Evolutionary conservation across 139 green algal species (phyloP).

Genomic region (Coccomyxa sp.): DNA sequence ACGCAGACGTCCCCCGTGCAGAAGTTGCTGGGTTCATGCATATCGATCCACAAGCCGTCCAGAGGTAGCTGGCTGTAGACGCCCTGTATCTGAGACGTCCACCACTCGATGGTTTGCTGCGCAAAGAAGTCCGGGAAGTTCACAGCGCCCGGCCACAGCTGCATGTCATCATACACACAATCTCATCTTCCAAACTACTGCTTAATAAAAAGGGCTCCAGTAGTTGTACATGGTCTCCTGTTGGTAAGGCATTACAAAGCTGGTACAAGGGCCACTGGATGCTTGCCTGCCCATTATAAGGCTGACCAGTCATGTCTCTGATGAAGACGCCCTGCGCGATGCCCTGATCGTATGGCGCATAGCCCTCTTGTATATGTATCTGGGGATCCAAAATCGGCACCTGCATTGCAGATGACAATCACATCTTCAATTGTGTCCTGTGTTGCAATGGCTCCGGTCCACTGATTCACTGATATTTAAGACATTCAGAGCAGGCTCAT

Average conservation of each 20-base stretch:
- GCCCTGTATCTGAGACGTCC: slow-evolving; percentile 12
- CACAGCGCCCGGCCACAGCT: slow-evolving; percentile 69
- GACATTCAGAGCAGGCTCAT: too few relatives aligned
- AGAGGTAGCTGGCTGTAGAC: slow-evolving; percentile 36
- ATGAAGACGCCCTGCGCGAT: slow-evolving; percentile 52
- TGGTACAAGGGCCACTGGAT: background rate
- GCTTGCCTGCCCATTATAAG: slow-evolving; percentile 43
- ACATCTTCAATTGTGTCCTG: background rate
- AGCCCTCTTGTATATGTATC: slow-evolving; percentile 34
- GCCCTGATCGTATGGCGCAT: slow-evolving; percentile 51
- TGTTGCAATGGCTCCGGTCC: too few relatives aligned
- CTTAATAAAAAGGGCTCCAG: too few relatives aligned
- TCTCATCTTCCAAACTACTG: too few relatives aligned
- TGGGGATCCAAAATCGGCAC: slow-evolving; percentile 60
- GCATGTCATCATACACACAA: too few relatives aligned
- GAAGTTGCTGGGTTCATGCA: slow-evolving; percentile 66
- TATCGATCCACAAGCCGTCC: slow-evolving; percentile 64
- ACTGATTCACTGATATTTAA: too few relatives aligned
- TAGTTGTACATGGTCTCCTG: too few relatives aligned
- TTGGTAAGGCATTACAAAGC: too few relatives aligned
- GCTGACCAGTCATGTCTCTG: slow-evolving; percentile 21
- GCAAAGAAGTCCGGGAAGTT: slow-evolving; percentile 72
- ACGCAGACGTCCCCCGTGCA: slow-evolving; percentile 35
- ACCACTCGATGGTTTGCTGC: slow-evolving; percentile 25
- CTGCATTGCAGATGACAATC: slow-evolving; percentile 7